These are phyloP conservation scores for Syncephalastrum monosporum DNA, from an alignment of 371 early-diverging fungal species.

Conservation along the genomic window DNA sequence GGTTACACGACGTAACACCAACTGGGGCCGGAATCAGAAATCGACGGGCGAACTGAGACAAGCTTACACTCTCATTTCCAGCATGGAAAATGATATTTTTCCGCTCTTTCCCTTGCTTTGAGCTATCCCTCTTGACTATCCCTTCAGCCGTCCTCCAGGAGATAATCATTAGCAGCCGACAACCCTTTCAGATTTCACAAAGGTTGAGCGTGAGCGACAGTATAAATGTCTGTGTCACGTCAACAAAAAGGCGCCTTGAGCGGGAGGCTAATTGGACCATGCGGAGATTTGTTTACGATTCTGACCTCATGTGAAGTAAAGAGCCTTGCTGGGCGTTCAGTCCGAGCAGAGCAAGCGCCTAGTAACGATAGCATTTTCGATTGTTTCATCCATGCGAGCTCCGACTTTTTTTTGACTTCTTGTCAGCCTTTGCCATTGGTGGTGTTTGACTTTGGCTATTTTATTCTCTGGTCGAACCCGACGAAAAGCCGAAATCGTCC, in stretches of 20 bases:
- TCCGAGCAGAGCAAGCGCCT: constrained; percentile 3
- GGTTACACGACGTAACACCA: constrained; percentile 17
- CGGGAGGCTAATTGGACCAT: constrained; percentile 5
- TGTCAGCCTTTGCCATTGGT: constrained; percentile 8
- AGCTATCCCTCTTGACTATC: background rate
- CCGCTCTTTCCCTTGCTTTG: constrained; percentile 4
- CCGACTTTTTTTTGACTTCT: constrained; percentile 3
- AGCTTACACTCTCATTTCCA: too few species aligned
- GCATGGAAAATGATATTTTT: constrained; percentile 2
- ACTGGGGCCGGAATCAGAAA: constrained; percentile 16
- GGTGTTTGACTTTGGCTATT: constrained; percentile 3
- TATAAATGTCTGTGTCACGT: background rate
- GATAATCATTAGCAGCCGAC: too few species aligned
- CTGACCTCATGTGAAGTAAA: constrained; percentile 4
- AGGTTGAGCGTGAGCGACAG: too few species aligned
- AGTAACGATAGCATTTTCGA: constrained; percentile 17
- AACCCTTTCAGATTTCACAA: too few species aligned
- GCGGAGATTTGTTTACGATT: constrained; percentile 6
- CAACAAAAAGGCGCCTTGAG: constrained; percentile 5
- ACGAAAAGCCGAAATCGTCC: too few species aligned
- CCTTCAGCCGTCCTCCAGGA: background rate
- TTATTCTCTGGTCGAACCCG: too few species aligned
- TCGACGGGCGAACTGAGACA: background rate
- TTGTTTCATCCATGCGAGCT: constrained; percentile 12
- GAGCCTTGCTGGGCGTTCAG: background rate